These are phyloP conservation scores for Epichloe glyceriae DNA, from an alignment of 2,329 filamentous ascomycete species.

Conservation along the genomic window DNA sequence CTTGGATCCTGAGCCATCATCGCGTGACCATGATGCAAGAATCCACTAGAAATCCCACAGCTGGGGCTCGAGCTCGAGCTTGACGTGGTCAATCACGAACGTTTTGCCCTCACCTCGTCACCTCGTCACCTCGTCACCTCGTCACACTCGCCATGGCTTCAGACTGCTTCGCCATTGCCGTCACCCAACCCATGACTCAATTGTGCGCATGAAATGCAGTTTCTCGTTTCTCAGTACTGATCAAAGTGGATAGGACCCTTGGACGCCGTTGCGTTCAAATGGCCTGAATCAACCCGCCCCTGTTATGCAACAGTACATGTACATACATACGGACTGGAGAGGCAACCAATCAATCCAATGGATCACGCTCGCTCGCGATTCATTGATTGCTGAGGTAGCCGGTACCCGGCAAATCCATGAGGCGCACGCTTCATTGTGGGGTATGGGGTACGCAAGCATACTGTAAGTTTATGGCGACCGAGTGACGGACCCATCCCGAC, in stretches of 20 bases:
- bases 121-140: neutral
- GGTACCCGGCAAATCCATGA: conserved; percentile 6
- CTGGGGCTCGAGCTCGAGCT: neutral
- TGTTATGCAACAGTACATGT: no score
- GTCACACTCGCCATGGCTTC: no score
- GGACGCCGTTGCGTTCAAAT: neutral
- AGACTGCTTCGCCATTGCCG: neutral
- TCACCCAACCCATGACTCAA: neutral
- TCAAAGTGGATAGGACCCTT: neutral
- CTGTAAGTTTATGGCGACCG: neutral
- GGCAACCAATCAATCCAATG: no score
- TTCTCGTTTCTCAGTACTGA: neutral
- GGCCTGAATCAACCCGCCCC: no score
- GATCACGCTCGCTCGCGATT: no score
- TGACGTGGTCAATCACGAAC: neutral
- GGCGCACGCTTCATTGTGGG: conserved; percentile 10
- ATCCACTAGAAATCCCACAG: conserved; percentile 1
- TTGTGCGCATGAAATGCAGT: neutral
- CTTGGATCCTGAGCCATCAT: neutral
- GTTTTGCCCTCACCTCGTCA: neutral
- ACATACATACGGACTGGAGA: no score
- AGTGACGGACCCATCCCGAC: neutral
- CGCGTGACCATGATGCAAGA: conserved; percentile 3
- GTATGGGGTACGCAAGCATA: conserved; percentile 12
- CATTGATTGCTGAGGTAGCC: conserved; percentile 6